Evolutionary conservation across 768 basidiomycete species (phyloP).

Genomic region (Lactarius psammicola): DNA sequence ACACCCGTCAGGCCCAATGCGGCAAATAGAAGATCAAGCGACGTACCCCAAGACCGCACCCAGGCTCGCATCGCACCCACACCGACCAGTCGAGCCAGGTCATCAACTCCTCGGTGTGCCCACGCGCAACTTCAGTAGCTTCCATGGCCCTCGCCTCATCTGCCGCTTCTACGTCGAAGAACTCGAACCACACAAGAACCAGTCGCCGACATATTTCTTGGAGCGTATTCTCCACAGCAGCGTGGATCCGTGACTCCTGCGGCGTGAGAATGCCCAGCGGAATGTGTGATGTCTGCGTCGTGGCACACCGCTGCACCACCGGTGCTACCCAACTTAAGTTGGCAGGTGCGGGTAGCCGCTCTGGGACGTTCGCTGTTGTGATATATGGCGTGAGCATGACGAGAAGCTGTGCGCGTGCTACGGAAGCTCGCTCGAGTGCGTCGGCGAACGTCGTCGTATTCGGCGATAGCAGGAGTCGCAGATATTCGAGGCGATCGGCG

Average conservation of each 20-base stretch:
- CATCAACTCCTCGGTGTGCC: constrained; percentile 23
- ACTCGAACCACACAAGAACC: constrained; percentile 25
- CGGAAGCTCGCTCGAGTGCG: constrained; percentile 1
- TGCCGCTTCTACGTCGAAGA: constrained; percentile 27
- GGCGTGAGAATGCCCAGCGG: constrained; percentile 20
- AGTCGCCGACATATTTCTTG: constrained; percentile 26
- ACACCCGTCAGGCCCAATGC: not conserved
- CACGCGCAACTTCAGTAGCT: not conserved
- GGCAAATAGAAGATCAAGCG: too few species aligned
- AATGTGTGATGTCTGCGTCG: constrained; percentile 12
- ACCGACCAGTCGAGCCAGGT: constrained; percentile 30
- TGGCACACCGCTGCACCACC: constrained; percentile 25
- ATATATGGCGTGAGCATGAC: constrained; percentile 36
- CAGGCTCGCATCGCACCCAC: constrained; percentile 27
- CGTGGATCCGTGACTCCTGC: constrained; percentile 24
- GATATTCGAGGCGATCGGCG: constrained; percentile 42
- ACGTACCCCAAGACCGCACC: constrained; percentile 27
- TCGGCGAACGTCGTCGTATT: constrained; percentile 24
- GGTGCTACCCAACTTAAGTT: constrained; percentile 24
- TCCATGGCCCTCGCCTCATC: not conserved
- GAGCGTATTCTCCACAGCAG: constrained; percentile 15
- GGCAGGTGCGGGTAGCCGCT: not conserved
- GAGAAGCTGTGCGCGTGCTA: constrained; percentile 21
- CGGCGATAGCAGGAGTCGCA: constrained; percentile 38
- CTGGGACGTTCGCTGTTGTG: constrained; percentile 23